These are phyloP conservation scores for Darksidea phi DNA, from an alignment of 495 filamentous ascomycete species.

Conservation along the genomic window DNA sequence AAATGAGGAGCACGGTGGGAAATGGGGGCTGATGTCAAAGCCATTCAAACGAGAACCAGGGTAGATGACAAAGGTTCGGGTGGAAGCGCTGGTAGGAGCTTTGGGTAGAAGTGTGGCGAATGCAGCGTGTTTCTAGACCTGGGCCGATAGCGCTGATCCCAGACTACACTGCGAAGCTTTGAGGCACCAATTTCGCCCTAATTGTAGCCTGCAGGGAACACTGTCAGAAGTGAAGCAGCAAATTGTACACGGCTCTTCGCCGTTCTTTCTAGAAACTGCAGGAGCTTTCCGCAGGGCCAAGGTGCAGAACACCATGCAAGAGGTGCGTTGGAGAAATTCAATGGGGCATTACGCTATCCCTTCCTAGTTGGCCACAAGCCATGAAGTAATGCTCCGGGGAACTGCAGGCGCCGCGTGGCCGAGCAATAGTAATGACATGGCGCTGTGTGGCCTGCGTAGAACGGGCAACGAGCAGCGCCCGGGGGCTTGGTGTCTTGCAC, in stretches of 20 bases:
- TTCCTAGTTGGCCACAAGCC: constrained; percentile 16
- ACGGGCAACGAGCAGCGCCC: background rate
- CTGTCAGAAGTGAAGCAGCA: background rate
- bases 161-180: constrained; percentile 21
- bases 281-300: background rate
- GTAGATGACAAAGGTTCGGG: constrained; percentile 5
- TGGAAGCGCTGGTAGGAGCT: constrained; percentile 15
- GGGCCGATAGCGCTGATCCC: constrained; percentile 21
- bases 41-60: background rate
- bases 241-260: background rate
- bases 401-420: constrained; percentile 24
- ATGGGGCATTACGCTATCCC: too few relatives aligned
- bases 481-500: background rate
- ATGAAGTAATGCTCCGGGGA: constrained; percentile 25
- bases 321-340: background rate
- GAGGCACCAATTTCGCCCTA: constrained; percentile 15
- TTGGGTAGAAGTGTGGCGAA: constrained; percentile 23
- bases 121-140: constrained; percentile 30
- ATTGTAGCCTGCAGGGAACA: background rate
- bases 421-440: background rate
- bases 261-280: constrained; percentile 2
- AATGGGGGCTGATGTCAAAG: constrained; percentile 8
- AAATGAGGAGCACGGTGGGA: constrained; percentile 2
- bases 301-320: background rate
- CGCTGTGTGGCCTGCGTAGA: background rate